These are phyloP conservation scores for Lactuca saligna DNA, from an alignment of 129 eudicot species.

Conservation along the genomic window DNA sequence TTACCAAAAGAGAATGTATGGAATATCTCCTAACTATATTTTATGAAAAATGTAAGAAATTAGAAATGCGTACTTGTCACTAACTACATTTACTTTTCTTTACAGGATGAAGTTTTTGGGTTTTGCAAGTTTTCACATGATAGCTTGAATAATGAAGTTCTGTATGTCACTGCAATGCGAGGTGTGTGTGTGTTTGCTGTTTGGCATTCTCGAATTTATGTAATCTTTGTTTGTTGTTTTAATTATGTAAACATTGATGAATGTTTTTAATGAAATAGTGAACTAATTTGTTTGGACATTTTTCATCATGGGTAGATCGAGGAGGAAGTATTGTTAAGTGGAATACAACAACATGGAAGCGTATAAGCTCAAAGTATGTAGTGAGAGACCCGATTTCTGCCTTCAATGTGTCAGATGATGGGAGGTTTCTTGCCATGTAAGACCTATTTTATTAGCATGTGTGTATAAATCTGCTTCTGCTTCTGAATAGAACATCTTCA, in stretches of 20 bases:
- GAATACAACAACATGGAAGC: conserved; percentile 71
- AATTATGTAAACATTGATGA: neutral
- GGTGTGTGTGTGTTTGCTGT: conserved; percentile 31
- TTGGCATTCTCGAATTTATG: neutral
- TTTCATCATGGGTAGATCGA: conserved; percentile 44
- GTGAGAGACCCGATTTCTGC: conserved; percentile 75
- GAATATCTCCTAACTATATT: neutral
- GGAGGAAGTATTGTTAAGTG: conserved; percentile 78
- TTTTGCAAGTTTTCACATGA: conserved; percentile 71
- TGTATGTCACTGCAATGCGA: conserved; percentile 68
- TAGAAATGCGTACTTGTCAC: neutral
- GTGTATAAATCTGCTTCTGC: neutral
- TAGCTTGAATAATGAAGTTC: conserved; percentile 47
- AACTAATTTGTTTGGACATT: conserved; percentile 10
- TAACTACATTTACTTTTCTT: conserved; percentile 17
- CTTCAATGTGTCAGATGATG: conserved; percentile 75
- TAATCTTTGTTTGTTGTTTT: neutral
- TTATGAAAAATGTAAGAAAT: neutral
- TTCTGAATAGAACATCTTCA: no score
- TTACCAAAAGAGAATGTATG: conserved; percentile 70
- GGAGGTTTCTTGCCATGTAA: conserved; percentile 87
- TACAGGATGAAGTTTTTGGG: conserved; percentile 82
- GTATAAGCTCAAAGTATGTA: conserved; percentile 57
- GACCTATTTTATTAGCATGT: conserved; percentile 7
- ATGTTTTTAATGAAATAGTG: neutral